Evolutionary conservation across 192 early-diverging fungal species (phyloP).

Genomic region (Geranomyces michiganensis): DNA sequence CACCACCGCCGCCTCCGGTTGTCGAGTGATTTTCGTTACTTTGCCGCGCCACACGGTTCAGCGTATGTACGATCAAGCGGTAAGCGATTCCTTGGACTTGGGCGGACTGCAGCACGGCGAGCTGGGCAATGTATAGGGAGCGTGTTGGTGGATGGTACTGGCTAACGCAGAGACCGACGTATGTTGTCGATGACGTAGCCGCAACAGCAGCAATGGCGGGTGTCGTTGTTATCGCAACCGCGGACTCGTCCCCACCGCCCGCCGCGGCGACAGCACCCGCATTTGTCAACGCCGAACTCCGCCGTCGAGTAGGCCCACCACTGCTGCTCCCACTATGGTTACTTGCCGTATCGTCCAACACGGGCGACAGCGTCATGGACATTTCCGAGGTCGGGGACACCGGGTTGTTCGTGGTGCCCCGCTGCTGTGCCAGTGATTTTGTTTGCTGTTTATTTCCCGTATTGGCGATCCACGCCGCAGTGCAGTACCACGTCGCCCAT

Average conservation of each 20-base stretch:
- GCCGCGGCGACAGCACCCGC: neutral
- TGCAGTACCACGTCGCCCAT: constrained; percentile 8
- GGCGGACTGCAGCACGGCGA: constrained; percentile 26
- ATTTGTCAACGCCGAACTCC: neutral
- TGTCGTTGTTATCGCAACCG: neutral
- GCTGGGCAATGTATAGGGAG: constrained; percentile 19
- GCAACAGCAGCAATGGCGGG: neutral
- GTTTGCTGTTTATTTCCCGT: neutral
- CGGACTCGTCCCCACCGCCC: neutral
- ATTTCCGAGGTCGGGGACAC: neutral
- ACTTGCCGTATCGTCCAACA: neutral
- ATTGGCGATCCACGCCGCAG: constrained; percentile 12
- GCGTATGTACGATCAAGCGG: constrained; percentile 15
- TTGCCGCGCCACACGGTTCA: neutral
- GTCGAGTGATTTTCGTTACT: neutral
- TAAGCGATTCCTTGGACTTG: constrained; percentile 28
- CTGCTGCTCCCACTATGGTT: neutral
- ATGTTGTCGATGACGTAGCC: neutral
- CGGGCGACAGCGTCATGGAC: neutral
- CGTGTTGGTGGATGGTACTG: constrained; percentile 18
- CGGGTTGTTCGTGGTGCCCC: neutral
- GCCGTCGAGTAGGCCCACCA: neutral
- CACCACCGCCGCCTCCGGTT: neutral
- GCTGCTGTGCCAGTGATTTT: neutral
- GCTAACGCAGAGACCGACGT: constrained; percentile 27